Evolutionary conservation across 495 filamentous ascomycete species (phyloP).

Genomic region (Xylaria flabelliformis): DNA sequence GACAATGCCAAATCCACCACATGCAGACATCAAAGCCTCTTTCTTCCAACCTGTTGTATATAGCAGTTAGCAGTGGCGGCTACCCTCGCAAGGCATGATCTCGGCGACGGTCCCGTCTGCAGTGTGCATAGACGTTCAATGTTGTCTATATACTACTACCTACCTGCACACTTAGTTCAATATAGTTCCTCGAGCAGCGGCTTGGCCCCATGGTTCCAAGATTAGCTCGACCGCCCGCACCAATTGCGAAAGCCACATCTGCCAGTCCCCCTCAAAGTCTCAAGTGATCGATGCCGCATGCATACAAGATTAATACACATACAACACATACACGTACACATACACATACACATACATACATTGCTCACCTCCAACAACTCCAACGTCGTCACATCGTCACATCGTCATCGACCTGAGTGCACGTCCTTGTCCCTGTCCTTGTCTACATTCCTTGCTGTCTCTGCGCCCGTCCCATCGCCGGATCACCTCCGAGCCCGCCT

Average conservation of each 20-base stretch:
- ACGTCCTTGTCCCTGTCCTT: neutral
- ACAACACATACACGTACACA: conserved; percentile 9
- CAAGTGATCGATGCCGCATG: conserved; percentile 29
- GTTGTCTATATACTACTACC: too few species aligned
- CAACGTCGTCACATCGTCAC: conserved; percentile 21
- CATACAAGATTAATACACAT: conserved; percentile 22
- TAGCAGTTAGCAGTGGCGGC: neutral
- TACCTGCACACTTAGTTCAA: neutral
- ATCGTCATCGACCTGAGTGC: conserved; percentile 7
- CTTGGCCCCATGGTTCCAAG: conserved; percentile 17
- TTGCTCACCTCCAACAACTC: conserved; percentile 23
- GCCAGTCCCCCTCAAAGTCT: conserved; percentile 14
- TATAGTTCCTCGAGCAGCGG: conserved; percentile 12
- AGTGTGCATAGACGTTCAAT: too few species aligned
- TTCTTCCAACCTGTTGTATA: neutral
- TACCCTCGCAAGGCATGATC: neutral
- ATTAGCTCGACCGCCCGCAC: conserved; percentile 27
- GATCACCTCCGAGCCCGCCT: neutral
- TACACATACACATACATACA: conserved; percentile 5
- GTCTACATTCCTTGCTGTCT: neutral
- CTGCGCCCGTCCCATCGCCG: neutral
- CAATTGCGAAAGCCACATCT: conserved; percentile 26
- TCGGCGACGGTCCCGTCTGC: neutral
- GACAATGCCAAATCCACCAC: neutral
- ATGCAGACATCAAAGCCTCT: neutral